Conservation (phyloP, 2,329 filamentous ascomycete species). For the Mycosphaerella arachidis region DNA sequence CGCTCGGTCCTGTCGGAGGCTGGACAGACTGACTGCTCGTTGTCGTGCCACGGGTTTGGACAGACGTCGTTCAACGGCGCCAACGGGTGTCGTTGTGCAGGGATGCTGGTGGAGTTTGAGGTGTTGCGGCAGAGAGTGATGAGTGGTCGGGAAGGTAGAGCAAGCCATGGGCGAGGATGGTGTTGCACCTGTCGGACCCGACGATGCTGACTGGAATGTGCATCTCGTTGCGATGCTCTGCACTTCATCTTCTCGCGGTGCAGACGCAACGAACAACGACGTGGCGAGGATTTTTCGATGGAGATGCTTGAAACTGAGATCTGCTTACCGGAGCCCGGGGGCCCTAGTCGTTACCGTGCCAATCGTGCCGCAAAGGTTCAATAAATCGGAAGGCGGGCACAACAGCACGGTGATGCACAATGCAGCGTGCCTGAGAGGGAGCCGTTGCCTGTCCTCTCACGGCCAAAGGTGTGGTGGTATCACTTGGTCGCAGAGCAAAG, state of each 20-base stretch:
- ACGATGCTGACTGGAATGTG: neutral
- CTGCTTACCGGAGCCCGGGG: neutral
- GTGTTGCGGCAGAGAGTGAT: neutral
- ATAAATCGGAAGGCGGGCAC: neutral
- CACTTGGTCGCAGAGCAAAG: neutral
- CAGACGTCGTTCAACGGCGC: neutral
- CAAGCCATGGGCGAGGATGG: neutral
- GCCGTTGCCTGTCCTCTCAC: neutral
- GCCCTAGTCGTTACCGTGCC: neutral
- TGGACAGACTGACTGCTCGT: neutral
- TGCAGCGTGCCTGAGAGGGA: neutral
- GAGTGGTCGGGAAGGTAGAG: neutral
- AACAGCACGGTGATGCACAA: neutral
- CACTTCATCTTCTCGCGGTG: neutral
- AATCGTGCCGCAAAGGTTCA: too few species aligned
- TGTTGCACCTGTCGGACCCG: neutral
- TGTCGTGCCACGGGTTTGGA: neutral
- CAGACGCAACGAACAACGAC: neutral
- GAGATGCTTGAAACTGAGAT: neutral
- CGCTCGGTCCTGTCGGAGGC: neutral
- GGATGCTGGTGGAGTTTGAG: neutral
- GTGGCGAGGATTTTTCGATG: neutral
- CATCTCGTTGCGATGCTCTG: neutral
- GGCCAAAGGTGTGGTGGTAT: neutral
- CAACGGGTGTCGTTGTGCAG: neutral